Evolutionary conservation across 768 basidiomycete genomes (phyloP), one percentile per base, ranked within the genome.

Genomic region (Tylopilus felleus): DNA sequence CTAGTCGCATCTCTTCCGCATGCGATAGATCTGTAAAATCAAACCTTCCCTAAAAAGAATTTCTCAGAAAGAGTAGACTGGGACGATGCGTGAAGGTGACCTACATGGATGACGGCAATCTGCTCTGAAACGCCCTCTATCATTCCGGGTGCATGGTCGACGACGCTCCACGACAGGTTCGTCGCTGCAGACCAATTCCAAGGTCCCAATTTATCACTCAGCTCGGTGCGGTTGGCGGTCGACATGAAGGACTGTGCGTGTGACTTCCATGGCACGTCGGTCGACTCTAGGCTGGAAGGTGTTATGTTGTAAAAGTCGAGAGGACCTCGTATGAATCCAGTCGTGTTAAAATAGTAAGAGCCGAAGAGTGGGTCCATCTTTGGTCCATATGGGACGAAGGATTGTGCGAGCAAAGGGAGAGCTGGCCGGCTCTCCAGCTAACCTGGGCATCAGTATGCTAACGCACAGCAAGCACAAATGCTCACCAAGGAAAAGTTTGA

Each of bases 321-420:
- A 41, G 80, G 72, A 4, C 88, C 88, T 50, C 83, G 84, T 53
- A 89, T 77, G 65, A 88, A 91, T 8, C 90, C 91, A 16, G 90
- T 90, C 41, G 88, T 77, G 64, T 93, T 93, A 5, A 75, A 68
- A 60, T 84, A 88, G 65, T 90, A 92, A 1, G 89, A 85, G 21
- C 73, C 74, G 33, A 61, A 51, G 19, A 61, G 55, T 5, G 80
- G 75, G 57, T 83, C 76, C 5, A 86, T 67, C 35, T 63, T 61
- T 5, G 65, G 69, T 6, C 78, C 79, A 46, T 73, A 65, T 2
- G 80, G 69, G 36, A 81, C 60, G 54, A 88, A 77, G 23, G 71
- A 66, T 21, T 79, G 72, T 27, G 85, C 69, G 33, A 90, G 65
- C 23, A 80, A 72, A 31, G 69, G 56, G 17, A 84, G 61, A 5